Conservation (phyloP, 78 protist species). For the Parvularia atlantis region DNA sequence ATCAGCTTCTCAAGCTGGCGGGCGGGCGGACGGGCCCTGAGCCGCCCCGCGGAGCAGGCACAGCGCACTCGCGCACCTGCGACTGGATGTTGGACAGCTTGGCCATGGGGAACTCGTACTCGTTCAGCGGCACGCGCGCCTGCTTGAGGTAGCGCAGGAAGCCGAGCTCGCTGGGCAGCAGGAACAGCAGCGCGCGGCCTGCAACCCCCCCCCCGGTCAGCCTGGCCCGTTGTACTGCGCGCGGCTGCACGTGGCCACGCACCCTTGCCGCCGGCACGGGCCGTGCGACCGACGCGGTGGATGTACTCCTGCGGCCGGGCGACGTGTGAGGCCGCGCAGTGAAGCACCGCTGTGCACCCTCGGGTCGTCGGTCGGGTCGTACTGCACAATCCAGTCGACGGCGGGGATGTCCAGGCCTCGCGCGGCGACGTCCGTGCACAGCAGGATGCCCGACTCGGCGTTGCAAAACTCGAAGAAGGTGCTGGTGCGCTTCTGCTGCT, state of each 20-base stretch:
- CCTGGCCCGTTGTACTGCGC: too few relatives aligned
- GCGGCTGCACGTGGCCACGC: too few relatives aligned
- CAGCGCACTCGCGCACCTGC: constrained; percentile 31
- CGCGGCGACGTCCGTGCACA: constrained; percentile 98
- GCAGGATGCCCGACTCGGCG: constrained; percentile 81
- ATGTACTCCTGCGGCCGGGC: constrained; percentile 69
- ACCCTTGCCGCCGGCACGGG: constrained; percentile 78
- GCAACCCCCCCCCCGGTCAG: too few relatives aligned
- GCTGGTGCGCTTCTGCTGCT: constrained; percentile 92
- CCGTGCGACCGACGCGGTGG: constrained; percentile 97
- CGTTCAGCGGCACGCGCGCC: constrained; percentile 70
- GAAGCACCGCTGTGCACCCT: too few relatives aligned
- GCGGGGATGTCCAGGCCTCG: constrained; percentile 98
- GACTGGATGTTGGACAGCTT: constrained; percentile 88
- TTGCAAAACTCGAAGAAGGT: constrained; percentile 96
- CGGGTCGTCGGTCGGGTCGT: constrained; percentile 93
- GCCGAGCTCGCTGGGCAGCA: constrained; percentile 87
- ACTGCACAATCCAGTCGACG: constrained; percentile 98
- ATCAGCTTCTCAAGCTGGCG: constrained; percentile 86
- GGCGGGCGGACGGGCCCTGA: too few relatives aligned
- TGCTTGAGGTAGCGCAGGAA: constrained; percentile 83
- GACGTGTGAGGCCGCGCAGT: too few relatives aligned
- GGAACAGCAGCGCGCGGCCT: constrained; percentile 92
- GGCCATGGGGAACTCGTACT: constrained; percentile 83
- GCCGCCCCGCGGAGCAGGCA: too few relatives aligned